Percentiles rank a stretch among this genome's conserved stretches.
Conservation (phyloP, 108 stramenopile species). For the Cyclotella baltica region DNA sequence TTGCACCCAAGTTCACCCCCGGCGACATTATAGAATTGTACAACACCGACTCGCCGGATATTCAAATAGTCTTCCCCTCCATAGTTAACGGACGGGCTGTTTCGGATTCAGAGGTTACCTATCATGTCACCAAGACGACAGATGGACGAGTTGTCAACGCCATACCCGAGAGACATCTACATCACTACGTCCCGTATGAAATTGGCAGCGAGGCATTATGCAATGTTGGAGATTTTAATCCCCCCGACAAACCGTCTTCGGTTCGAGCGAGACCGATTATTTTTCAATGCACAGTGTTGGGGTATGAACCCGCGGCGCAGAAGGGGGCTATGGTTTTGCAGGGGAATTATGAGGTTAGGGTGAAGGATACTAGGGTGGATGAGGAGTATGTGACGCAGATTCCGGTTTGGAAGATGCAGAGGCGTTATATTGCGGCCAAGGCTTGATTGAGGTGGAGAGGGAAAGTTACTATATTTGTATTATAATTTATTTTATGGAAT, state of each 20-base stretch:
- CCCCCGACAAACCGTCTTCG: constrained; percentile 5
- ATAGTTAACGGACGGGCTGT: constrained; percentile 17
- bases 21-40: constrained; percentile 44
- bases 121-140: constrained; percentile 34
- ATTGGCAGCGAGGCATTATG: constrained; percentile 29
- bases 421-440: constrained; percentile 22
- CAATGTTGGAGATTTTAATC: constrained; percentile 34
- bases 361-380: constrained; percentile 31
- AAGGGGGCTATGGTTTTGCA: constrained; percentile 42
- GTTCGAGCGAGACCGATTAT: constrained; percentile 31
- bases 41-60: constrained; percentile 36
- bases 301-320: constrained; percentile 19
- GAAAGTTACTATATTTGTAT: no score
- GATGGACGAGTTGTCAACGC: constrained; percentile 31
- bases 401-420: constrained; percentile 49
- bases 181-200: constrained; percentile 30
- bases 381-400: constrained; percentile 29
- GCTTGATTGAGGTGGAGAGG: background rate
- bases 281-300: constrained; percentile 34
- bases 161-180: constrained; percentile 34
- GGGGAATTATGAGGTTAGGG: constrained; percentile 30
- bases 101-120: background rate
- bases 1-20: constrained; percentile 16
- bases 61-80: constrained; percentile 52
- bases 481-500: no score